phyloP scores from a whole-genome alignment of 2,329 filamentous ascomycete genomes.

The Microcyclosporella mali region DNA sequence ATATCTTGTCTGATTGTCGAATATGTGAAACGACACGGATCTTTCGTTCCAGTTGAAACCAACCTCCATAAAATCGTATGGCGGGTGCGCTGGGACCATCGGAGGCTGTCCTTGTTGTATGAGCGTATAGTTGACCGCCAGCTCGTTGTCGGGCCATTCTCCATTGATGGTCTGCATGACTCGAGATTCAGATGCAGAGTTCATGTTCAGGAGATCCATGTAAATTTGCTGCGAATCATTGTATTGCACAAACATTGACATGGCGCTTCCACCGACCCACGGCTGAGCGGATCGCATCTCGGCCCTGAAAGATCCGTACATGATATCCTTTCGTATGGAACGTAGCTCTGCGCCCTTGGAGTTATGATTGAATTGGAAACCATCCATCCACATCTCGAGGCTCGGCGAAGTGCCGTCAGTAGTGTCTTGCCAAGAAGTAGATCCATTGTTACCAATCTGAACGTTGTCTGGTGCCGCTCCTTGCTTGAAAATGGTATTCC shows the following conservation, averaged over 20 bases:
- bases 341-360: slow-evolving; percentile 41
- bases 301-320: slow-evolving; percentile 43
- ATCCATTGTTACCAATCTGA: slow-evolving; percentile 28
- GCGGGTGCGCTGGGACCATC: slow-evolving; percentile 30
- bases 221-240: slow-evolving; percentile 41
- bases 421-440: slow-evolving; percentile 16
- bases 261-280: slow-evolving; percentile 36
- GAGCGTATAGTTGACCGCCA: slow-evolving; percentile 38
- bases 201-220: slow-evolving; percentile 42
- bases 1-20: slow-evolving; percentile 18
- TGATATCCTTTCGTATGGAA: slow-evolving; percentile 41
- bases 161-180: slow-evolving; percentile 21
- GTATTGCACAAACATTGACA: slow-evolving; percentile 43
- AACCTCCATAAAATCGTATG: slow-evolving; percentile 43
- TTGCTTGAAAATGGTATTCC: slow-evolving; percentile 41
- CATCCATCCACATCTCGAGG: slow-evolving; percentile 18
- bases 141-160: slow-evolving; percentile 18
- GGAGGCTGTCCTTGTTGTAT: slow-evolving; percentile 25
- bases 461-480: slow-evolving; percentile 39
- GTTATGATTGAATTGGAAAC: slow-evolving; percentile 31
- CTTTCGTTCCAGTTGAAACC: slow-evolving; percentile 45
- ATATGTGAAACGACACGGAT: slow-evolving; percentile 40
- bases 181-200: slow-evolving; percentile 22
- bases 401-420: slow-evolving; percentile 15
- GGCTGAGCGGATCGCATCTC: slow-evolving; percentile 37